These are phyloP conservation scores for Tylopilus sp. DNA, from an alignment of 768 basidiomycete species.

Conservation along the genomic window DNA sequence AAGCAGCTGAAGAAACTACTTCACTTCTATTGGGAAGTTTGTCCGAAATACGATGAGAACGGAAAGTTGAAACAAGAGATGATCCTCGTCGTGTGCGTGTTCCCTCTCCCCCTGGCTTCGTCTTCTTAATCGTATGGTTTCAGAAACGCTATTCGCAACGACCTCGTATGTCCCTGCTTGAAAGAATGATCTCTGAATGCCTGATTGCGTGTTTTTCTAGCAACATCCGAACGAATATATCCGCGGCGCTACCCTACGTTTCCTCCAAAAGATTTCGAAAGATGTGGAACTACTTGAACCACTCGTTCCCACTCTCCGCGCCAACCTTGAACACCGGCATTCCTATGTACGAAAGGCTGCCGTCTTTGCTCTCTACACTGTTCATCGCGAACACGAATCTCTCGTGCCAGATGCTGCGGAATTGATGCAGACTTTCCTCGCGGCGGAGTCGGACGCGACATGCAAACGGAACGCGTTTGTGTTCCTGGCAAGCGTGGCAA, in stretches of 20 bases:
- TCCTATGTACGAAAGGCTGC: slow-evolving; percentile 98
- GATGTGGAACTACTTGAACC: slow-evolving; percentile 95
- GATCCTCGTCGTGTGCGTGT: slow-evolving; percentile 93
- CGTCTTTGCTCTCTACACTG: slow-evolving; percentile 92
- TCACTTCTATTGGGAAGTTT: slow-evolving; percentile 96
- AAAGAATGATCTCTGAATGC: neutral
- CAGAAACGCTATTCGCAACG: slow-evolving; percentile 96
- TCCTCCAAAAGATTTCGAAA: slow-evolving; percentile 91
- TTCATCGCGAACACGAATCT: slow-evolving; percentile 91
- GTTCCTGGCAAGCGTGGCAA: slow-evolving; percentile 82
- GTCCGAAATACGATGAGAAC: slow-evolving; percentile 94
- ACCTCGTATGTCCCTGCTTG: slow-evolving; percentile 65
- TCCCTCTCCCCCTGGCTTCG: neutral
- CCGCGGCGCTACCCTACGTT: slow-evolving; percentile 94
- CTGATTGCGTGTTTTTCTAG: slow-evolving; percentile 36
- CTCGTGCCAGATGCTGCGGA: slow-evolving; percentile 97
- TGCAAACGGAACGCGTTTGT: slow-evolving; percentile 98
- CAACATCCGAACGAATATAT: slow-evolving; percentile 99
- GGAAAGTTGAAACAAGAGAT: slow-evolving; percentile 99
- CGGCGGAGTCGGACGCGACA: slow-evolving; percentile 91
- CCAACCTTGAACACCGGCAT: slow-evolving; percentile 96
- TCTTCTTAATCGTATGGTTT: slow-evolving; percentile 9
- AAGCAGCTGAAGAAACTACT: slow-evolving; percentile 97
- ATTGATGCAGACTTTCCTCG: slow-evolving; percentile 92
- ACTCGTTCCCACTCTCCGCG: slow-evolving; percentile 86